phyloP scores from a whole-genome alignment of 768 basidiomycete genomes.

The Termitomyces sp. region DNA sequence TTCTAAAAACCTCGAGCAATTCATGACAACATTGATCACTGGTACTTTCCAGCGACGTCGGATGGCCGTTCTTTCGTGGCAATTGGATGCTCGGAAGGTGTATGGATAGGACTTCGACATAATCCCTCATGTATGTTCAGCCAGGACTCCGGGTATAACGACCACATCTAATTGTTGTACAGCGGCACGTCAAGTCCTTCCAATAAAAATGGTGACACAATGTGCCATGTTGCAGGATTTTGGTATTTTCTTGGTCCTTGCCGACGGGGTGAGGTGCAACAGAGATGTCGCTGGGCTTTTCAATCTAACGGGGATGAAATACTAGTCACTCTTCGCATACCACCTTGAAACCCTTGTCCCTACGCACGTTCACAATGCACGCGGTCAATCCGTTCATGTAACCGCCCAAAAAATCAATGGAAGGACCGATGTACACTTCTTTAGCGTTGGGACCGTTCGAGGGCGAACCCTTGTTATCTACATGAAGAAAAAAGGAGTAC shows the following conservation, averaged over 20 bases:
- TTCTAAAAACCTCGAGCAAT: neutral
- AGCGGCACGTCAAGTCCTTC: conserved; percentile 91
- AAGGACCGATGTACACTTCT: conserved; percentile 90
- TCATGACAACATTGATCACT: neutral
- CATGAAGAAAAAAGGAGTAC: conserved; percentile 88
- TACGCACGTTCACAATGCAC: conserved; percentile 52
- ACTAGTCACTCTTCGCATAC: conserved; percentile 82
- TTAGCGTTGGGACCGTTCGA: conserved; percentile 84
- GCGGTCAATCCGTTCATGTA: conserved; percentile 54
- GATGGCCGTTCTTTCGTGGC: conserved; percentile 86
- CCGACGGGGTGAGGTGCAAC: conserved; percentile 64
- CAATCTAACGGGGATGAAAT: neutral
- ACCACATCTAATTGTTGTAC: neutral
- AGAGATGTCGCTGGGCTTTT: neutral
- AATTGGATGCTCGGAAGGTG: conserved; percentile 91
- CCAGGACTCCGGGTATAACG: neutral
- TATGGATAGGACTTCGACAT: conserved; percentile 94
- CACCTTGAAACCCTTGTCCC: conserved; percentile 84
- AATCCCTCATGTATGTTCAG: conserved; percentile 70
- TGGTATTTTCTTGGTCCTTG: conserved; percentile 91
- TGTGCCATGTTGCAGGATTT: conserved; percentile 95
- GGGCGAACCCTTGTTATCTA: conserved; percentile 89
- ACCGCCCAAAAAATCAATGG: conserved; percentile 86
- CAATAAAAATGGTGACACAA: conserved; percentile 90
- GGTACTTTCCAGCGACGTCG: conserved; percentile 57